Base-by-base conservation (phyloP, 805 yeast species). In the Clavispora fructus region DNA sequence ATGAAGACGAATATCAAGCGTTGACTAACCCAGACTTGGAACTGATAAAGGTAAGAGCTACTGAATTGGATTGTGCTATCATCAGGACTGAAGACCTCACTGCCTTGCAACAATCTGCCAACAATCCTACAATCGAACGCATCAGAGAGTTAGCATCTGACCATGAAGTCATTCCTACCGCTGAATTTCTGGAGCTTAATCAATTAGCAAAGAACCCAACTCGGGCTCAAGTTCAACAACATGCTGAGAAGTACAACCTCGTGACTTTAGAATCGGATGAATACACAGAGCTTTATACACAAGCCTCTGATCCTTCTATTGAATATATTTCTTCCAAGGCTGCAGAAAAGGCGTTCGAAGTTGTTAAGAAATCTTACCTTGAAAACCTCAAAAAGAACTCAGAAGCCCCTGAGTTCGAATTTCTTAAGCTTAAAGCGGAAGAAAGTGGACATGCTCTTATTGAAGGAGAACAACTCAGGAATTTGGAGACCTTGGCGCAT, bases 211-310 rank as follows among this genome's bases (percentile, higher is more conserved):
- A 43, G 13, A 49, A 48, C 10, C 64, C 63, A 26, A 52, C 60
- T 14, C 57, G 68, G 29, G 61, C 60, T 17, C 70, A 65, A 32
- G 62, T 71, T 6, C 64, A 69, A 41, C 47, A 53, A 12, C 63
- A 62, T 11, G 74, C 74, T 1, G 73, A 67, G 41, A 60, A 46
- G n/a, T 61, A 58, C 39, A 59, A 60, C 12, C 61, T 53, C 11
- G 56, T 67, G 7, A 64, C 74, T 2, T 54, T 71, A 39, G 43
- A 62, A 1, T 59, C 61, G 45, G 37, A 46, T 1, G 75, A 71
- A 46, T 68, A 65, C 41, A 59, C 73, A 19, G 54, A 57, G 17
- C 56, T 71, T 35, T 52, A 31, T 55, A 61, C 54, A 29, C 50
- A 57, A 11, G 73, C 71, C 0, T 49, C 62, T 45, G 63, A 62